Evolutionary conservation across 495 filamentous ascomycete genomes (phyloP).

Genomic region (Tuber magnatum): DNA sequence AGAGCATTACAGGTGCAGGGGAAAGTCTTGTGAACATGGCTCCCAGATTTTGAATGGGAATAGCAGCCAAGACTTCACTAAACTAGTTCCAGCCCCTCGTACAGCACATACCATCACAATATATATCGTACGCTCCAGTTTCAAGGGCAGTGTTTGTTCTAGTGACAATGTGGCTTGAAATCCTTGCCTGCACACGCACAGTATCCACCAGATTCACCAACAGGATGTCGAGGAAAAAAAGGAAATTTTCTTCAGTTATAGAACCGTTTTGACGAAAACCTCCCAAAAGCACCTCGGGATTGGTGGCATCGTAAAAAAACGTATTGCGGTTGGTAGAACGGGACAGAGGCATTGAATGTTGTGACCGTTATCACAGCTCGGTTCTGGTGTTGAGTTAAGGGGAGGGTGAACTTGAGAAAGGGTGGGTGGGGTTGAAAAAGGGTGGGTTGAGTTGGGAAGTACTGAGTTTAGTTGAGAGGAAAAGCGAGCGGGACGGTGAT

Average conservation of each 20-base stretch:
- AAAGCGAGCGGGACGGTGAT: background rate
- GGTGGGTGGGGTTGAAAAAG: too few species aligned
- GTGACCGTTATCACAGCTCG: background rate
- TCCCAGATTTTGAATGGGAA: too few species aligned
- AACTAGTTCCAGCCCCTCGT: background rate
- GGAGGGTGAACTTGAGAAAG: background rate
- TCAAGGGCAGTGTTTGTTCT: conserved; percentile 7
- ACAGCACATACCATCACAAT: conserved; percentile 21
- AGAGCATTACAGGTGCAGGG: too few species aligned
- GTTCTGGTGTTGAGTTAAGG: background rate
- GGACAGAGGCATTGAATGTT: background rate
- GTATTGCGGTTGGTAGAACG: conserved; percentile 16
- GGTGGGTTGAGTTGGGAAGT: too few species aligned
- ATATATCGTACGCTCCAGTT: conserved; percentile 16
- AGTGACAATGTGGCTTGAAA: conserved; percentile 13
- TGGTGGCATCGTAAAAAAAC: conserved; percentile 8
- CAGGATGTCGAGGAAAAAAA: conserved; percentile 11
- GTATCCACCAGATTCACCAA: background rate
- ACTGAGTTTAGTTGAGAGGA: too few species aligned
- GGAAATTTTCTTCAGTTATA: conserved; percentile 16
- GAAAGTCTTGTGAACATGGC: too few species aligned
- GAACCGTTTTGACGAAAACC: conserved; percentile 19
- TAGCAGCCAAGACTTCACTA: background rate
- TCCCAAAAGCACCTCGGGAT: conserved; percentile 2
- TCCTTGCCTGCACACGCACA: conserved; percentile 11